Evolutionary conservation across 129 eudicot species (phyloP), one percentile per base, ranked within the genome.

Genomic region (Tagetes patula): DNA sequence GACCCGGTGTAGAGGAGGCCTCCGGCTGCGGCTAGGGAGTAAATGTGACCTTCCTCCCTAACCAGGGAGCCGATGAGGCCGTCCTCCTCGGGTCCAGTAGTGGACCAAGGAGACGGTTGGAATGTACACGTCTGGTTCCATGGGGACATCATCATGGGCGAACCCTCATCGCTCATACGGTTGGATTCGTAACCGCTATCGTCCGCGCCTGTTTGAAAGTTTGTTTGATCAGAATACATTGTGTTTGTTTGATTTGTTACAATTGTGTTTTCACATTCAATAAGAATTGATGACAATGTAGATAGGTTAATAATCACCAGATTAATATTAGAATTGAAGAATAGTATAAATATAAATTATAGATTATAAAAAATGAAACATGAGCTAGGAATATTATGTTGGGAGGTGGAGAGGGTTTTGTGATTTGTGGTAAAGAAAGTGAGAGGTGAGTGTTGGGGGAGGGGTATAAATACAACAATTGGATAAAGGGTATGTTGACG

Each of bases 131-230:
- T 58, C 11, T 84, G 94, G 72, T 87, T 87, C 96, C 96, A 90
- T 7, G 96, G 96, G 27, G 96, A 92, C 98, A 89, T 89, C 92
- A 77, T 85, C 92, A 89, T 72, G 0, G 96, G 95, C 0, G 95
- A 93, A 6, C 82, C 91, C n/a, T 93, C 98, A 2, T 85, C 81
- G 82, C 95, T 87, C 30, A 72, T 74, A 11, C 94, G 92, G 63
- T 55, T 65, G 31, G 85, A 77, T 6, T 93, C 95, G 65, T 84
- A 82, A 1, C 86, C 80, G 7, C 82, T 83, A 60, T 55, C 64
- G 34, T 76, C 87, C 0, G 58, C 76, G 33, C 65, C 77, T 2
- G 60, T 42, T 8, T 48, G 64, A 49, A 72, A 14, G 37, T 47
- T 69, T 59, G 86, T 72, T 8, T 83, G 86, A 67, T 84, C 85